phyloP scores from a whole-genome alignment of 2,329 filamentous ascomycete genomes.

The Neofusicoccum umdonicola region DNA sequence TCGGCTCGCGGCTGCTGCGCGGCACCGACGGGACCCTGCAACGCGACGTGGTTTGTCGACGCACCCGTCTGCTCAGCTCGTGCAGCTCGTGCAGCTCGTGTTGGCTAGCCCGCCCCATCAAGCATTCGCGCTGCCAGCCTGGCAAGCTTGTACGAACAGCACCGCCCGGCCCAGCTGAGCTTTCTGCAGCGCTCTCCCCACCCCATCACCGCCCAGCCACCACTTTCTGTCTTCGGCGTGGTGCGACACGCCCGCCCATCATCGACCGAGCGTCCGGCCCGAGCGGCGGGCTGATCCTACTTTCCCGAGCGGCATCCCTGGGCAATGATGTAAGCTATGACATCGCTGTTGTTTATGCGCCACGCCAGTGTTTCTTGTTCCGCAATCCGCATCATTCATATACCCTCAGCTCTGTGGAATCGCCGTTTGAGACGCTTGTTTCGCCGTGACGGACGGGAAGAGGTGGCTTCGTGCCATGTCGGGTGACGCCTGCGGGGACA shows the following conservation, averaged over 20 bases:
- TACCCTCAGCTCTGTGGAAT: too few species aligned
- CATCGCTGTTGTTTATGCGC: neutral
- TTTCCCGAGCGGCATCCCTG: neutral
- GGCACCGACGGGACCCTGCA: neutral
- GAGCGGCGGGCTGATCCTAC: neutral
- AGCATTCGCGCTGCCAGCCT: neutral
- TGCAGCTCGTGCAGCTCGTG: neutral
- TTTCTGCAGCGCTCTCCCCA: neutral
- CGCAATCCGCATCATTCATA: too few species aligned
- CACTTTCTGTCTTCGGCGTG: neutral
- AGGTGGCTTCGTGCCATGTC: neutral
- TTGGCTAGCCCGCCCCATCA: neutral
- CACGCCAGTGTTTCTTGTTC: neutral
- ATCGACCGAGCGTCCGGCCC: neutral
- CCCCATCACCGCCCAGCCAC: neutral
- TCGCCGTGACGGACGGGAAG: neutral
- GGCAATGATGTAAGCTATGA: constrained; percentile 3
- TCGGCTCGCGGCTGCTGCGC: neutral
- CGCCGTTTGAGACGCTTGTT: neutral
- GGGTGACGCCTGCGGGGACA: neutral
- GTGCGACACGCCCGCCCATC: constrained; percentile 5
- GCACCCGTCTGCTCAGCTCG: neutral
- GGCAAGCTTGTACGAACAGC: neutral
- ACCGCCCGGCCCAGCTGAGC: too few species aligned
- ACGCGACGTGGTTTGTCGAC: neutral